Evolutionary conservation across 495 filamentous ascomycete genomes (phyloP), one percentile per base, ranked within the genome.

Genomic region (Aspergillus incahuasiensis): DNA sequence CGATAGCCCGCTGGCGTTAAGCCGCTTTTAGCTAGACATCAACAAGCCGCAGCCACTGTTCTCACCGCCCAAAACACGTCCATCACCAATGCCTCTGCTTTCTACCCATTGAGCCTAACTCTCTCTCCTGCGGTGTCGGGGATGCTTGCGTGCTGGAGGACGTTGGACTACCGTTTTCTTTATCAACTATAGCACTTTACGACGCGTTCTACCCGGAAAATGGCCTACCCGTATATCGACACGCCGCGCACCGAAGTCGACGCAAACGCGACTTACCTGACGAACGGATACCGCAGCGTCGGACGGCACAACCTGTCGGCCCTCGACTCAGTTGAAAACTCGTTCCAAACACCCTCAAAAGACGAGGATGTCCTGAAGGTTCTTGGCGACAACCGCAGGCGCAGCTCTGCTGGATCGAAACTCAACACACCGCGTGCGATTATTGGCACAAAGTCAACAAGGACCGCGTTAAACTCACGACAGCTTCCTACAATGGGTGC

Each of bases 301-400:
- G 71, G 70, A 42, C 65, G 73, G 56, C 71, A 69, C 32, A 68
- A 78, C 46, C 70, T 82, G 39, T 82, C 82, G 55, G 85, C 90
- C 54, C 81, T 92, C 53, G 87, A 92, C 64, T 91, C 89, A 32
- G 84, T 87, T 34, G 89, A 91, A 63, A 80, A 88, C 38, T 94
- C 92, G 4, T 95, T 97, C 56, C 81, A 86, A 44, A 92, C 90
- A 1, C 94, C 94, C 5, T 83, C 83, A 8, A 92, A 91, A 66
- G 86, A 88, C 60, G 81, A 80, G 42, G 85, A 91, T 63, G 69
- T 90, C 52, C 68, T 90, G 18, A 82, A 85, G 61, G 83, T 83
- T 52, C 71, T 91, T 48, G 81, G 81, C 58, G 79, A 85, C 64
- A 84, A 81, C 54, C 66, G 74, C 24, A 74, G 78, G 60, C 81